A percentile compares a stretch with the other conserved stretches of the same genome.
Evolutionary conservation across 2,329 filamentous ascomycete genomes (phyloP).

Genomic region (Passalora sequoiae): DNA sequence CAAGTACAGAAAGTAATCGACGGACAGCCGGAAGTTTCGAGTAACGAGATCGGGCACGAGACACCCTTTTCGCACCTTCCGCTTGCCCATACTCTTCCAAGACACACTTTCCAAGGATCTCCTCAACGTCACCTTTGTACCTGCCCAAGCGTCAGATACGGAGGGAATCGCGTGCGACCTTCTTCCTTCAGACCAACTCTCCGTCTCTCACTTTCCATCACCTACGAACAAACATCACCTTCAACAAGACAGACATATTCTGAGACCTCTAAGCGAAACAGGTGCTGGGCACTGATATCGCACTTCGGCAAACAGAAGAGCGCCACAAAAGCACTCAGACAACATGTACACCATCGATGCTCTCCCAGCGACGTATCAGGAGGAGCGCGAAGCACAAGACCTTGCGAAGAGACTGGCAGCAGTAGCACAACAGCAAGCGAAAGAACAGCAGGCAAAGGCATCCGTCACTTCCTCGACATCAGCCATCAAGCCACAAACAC

Average conservation of each 20-base stretch:
- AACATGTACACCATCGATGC: slow-evolving; percentile 33
- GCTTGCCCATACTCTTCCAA: not conserved
- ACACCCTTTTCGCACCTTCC: not conserved
- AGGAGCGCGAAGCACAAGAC: slow-evolving; percentile 28
- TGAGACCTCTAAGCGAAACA: not conserved
- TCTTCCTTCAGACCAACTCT: not conserved
- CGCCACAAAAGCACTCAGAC: slow-evolving; percentile 6
- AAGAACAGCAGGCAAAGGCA: slow-evolving; percentile 14
- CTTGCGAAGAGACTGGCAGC: slow-evolving; percentile 21
- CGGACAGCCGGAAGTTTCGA: not conserved
- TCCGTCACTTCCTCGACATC: slow-evolving; percentile 12
- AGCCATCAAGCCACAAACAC: slow-evolving; percentile 14
- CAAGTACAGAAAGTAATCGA: not conserved
- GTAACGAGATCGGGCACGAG: slow-evolving; percentile 1
- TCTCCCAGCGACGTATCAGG: slow-evolving; percentile 30
- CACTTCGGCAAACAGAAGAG: not conserved
- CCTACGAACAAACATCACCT: not conserved
- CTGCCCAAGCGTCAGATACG: not conserved
- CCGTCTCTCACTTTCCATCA: not conserved
- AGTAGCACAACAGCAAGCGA: slow-evolving; percentile 21
- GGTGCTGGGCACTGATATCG: not conserved
- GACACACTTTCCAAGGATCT: not conserved
- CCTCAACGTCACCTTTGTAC: not conserved
- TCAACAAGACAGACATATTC: not conserved
- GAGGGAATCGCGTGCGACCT: not conserved